phyloP scores from a whole-genome alignment of 257 asterid genomes.

The Fraxinus anomala region DNA sequence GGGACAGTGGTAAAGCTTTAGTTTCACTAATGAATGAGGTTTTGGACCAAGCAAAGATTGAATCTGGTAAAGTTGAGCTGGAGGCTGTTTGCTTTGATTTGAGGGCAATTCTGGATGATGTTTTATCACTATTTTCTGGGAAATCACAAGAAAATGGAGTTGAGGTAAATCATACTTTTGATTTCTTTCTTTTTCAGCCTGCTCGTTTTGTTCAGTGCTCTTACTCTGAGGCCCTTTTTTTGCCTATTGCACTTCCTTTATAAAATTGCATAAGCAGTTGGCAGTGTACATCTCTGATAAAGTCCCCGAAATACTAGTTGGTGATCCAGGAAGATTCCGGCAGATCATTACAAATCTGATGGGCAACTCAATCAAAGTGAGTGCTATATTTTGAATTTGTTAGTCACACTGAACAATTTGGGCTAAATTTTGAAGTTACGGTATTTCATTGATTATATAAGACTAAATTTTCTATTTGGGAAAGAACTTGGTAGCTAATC shows the following conservation, averaged over 20 bases:
- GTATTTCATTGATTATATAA: neutral
- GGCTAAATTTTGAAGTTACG: neutral
- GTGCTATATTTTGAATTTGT: constrained; percentile 21
- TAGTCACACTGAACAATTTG: neutral
- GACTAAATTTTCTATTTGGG: neutral
- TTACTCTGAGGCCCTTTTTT: neutral
- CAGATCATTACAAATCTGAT: constrained; percentile 88
- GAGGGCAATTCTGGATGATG: constrained; percentile 51
- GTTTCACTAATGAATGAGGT: constrained; percentile 97
- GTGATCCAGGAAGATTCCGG: constrained; percentile 95
- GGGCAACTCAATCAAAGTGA: constrained; percentile 95
- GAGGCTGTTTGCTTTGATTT: constrained; percentile 59
- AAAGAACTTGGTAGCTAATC: too few species aligned
- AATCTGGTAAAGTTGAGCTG: constrained; percentile 97
- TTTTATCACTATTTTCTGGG: constrained; percentile 73
- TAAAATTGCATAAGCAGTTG: constrained; percentile 56
- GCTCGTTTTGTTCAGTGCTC: constrained; percentile 8
- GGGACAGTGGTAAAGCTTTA: constrained; percentile 97
- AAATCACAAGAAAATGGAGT: constrained; percentile 85
- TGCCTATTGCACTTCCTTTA: neutral
- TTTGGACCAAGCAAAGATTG: constrained; percentile 96
- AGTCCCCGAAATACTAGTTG: constrained; percentile 77
- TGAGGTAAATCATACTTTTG: constrained; percentile 56
- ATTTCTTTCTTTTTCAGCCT: constrained; percentile 16
- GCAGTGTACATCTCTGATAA: constrained; percentile 84